Base-by-base conservation (phyloP, 2,329 filamentous ascomycete genomes). In the Monosporascus ibericus region DNA sequence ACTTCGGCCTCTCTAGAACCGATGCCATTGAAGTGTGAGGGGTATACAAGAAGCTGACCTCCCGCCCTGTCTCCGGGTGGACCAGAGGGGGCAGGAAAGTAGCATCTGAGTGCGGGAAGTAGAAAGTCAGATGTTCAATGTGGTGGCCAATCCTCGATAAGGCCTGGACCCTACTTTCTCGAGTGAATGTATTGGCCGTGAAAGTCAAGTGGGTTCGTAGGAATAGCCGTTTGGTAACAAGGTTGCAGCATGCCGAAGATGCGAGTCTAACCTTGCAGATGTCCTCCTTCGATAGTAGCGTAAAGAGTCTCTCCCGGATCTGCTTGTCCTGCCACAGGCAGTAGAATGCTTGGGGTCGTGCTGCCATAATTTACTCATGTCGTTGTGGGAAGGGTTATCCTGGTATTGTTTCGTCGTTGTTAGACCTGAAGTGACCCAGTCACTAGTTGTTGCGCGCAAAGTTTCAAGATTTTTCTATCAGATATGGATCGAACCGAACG, bases 61-160 rank as follows among this genome's bases (percentile, higher is more conserved):
- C 89, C 56, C 83, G 82, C 44, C 90, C 90, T 9, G 85, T 90
- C 56, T 78, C 68, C 3, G 88, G 87, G 65, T 95, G 86, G 39
- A 95, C 78, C 46, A 96, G 79, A n/a, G 90, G 90, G 17, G 90
- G 88, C 8, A 95, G 77, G 65, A 92, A 92, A 42, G 88, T 94
- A 50, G 88, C 81, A n/a, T 81, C 73, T 6, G 82, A 84, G 70
- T 95, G 90, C 27, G 88, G 81, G 60, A 95, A 80, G 65, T 78
- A 79, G 72, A 96, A 95, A 52, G 81, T 88, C 50, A 95, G 76
- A 54, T 86, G 86, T 70, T 89, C 84, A 62, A 95, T 81, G 68
- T 92, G 83, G 60, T 85, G 84, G 52, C 90, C 91, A 62, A 96
- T 85, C 55, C 88, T 80, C 54, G 84, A 81, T 52, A 96, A 77